Percentiles rank a stretch among this genome's conserved stretches.
Conservation (phyloP, 257 asterid genomes). For the Nyctanthes arbortristis region DNA sequence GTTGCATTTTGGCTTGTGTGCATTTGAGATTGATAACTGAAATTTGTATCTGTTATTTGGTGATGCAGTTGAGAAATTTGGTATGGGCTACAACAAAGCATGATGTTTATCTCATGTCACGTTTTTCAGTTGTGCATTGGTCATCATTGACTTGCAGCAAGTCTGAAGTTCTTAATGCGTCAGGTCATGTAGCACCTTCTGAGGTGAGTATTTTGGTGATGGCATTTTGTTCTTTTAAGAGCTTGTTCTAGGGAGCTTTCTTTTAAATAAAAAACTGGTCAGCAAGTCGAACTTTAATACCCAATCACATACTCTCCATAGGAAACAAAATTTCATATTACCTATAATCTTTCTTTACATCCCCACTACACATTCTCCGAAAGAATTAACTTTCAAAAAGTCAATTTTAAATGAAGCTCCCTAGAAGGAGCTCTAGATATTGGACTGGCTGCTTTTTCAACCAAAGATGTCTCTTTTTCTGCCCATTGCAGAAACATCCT, state of each 20-base stretch:
- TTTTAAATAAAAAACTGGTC: no score
- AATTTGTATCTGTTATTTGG: constrained; percentile 6
- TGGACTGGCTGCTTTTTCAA: background rate
- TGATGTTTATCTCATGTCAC: constrained; percentile 84
- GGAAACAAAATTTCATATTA: no score
- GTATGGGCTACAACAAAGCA: constrained; percentile 93
- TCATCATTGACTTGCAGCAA: constrained; percentile 64
- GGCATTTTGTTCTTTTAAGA: no score
- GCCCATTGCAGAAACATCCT: constrained; percentile 77
- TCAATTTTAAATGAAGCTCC: no score
- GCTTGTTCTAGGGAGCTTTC: no score
- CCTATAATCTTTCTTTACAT: no score
- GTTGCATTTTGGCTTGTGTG: constrained; percentile 3
- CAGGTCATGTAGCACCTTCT: constrained; percentile 83
- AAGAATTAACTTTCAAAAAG: no score
- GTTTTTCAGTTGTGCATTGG: constrained; percentile 84
- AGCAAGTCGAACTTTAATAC: background rate
- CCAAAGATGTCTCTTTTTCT: background rate
- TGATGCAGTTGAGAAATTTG: constrained; percentile 79
- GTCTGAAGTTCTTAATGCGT: constrained; percentile 75
- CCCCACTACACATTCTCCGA: no score
- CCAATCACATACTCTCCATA: no score
- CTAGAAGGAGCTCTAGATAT: background rate
- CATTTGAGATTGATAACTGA: constrained; percentile 23
- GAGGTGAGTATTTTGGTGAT: constrained; percentile 59